Conservation (phyloP, 805 yeast genomes). For the Candida ipomoeae region DNA sequence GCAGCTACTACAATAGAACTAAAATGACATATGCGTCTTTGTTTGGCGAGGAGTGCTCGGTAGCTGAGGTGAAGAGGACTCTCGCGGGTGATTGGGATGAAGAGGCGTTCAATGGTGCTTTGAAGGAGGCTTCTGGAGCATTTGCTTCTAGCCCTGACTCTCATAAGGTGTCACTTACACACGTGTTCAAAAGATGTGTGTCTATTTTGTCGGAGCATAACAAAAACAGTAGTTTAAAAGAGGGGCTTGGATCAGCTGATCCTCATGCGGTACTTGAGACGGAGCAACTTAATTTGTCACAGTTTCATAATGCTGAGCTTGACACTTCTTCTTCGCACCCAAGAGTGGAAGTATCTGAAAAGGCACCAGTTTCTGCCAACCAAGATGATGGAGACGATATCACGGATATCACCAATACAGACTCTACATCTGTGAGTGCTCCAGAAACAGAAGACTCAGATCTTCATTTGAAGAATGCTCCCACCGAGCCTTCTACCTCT, state of each 20-base stretch:
- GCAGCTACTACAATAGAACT: neutral
- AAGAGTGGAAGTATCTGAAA: too few relatives aligned
- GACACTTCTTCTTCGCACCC: neutral
- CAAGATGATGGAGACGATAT: slow-evolving; percentile 21
- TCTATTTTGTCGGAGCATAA: neutral
- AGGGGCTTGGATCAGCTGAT: neutral
- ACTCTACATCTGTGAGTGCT: neutral
- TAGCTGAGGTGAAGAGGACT: neutral
- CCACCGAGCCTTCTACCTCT: neutral
- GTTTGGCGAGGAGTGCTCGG: neutral
- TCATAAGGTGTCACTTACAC: neutral
- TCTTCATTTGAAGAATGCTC: neutral
- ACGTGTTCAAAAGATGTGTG: neutral
- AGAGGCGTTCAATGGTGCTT: neutral
- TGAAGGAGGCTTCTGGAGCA: neutral
- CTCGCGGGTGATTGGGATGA: neutral
- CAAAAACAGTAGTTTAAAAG: neutral
- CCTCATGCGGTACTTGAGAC: neutral
- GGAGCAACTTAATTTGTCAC: neutral
- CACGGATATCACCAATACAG: slow-evolving; percentile 1
- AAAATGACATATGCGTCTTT: neutral
- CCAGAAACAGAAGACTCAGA: neutral
- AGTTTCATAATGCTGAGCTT: slow-evolving; percentile 1
- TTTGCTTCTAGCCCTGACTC: neutral
- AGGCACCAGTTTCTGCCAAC: slow-evolving; percentile 2